phyloP scores from a whole-genome alignment of 257 asterid species.

The Fraxinus anomala region DNA sequence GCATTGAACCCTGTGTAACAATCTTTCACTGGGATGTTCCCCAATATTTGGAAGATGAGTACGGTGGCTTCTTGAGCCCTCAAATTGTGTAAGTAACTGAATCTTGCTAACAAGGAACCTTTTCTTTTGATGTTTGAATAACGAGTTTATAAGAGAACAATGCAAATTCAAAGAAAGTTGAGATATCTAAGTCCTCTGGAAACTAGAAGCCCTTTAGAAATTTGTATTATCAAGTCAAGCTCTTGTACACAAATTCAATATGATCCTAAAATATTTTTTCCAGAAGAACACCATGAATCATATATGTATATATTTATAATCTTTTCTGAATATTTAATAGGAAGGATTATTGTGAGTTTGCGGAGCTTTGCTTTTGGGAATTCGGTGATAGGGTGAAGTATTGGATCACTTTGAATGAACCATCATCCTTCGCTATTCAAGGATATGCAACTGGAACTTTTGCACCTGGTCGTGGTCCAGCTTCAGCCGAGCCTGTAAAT shows the following conservation, averaged over 20 bases:
- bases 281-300: no score
- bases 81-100: conserved; percentile 28
- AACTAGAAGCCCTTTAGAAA: neutral
- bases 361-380: conserved; percentile 45
- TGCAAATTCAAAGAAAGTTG: no score
- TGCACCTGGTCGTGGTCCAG: conserved; percentile 38
- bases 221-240: neutral
- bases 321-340: conserved; percentile 14
- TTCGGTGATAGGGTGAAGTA: conserved; percentile 53
- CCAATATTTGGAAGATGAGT: conserved; percentile 36
- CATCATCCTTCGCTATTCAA: conserved; percentile 18
- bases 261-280: no score
- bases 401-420: conserved; percentile 48
- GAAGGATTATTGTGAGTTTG: conserved; percentile 40
- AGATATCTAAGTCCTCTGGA: no score
- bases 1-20: conserved; percentile 35
- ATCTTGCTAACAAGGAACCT: neutral
- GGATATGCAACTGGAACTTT: conserved; percentile 29
- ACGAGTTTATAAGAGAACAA: neutral
- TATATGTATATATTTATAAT: neutral
- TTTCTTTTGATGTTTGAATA: neutral
- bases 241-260: neutral
- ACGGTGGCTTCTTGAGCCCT: conserved; percentile 35
- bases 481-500: neutral
- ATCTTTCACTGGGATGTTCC: conserved; percentile 48